phyloP scores from a whole-genome alignment of 208 protist species.

The Vickermania ingenoplastis region DNA sequence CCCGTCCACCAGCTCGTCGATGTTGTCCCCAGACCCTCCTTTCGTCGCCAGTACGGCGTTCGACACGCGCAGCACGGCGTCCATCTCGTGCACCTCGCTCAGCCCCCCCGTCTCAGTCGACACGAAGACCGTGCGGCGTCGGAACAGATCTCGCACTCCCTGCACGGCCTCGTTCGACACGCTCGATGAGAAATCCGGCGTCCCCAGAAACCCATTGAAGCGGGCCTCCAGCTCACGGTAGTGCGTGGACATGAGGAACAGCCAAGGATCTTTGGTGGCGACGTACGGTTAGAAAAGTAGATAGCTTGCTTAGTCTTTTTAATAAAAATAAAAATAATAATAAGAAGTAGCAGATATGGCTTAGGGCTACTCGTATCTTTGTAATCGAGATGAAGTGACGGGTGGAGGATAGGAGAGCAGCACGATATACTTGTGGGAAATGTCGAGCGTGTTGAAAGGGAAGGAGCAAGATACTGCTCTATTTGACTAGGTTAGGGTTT shows the following conservation, averaged over 20 bases:
- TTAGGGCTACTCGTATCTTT: too few species aligned
- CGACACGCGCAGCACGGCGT: slow-evolving; percentile 23
- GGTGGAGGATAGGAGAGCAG: too few species aligned
- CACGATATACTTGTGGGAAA: too few species aligned
- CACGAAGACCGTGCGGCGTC: not conserved
- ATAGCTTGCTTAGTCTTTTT: too few species aligned
- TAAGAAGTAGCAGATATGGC: too few species aligned
- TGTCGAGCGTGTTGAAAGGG: too few species aligned
- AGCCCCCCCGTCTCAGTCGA: not conserved
- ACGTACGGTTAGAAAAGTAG: too few species aligned
- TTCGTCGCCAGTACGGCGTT: slow-evolving; percentile 12
- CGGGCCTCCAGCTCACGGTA: not conserved
- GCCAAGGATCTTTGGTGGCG: too few species aligned
- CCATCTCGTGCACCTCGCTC: slow-evolving; percentile 11
- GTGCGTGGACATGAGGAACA: not conserved
- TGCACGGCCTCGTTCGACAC: not conserved
- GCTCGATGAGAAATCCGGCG: not conserved
- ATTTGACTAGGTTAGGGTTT: too few species aligned
- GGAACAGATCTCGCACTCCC: not conserved
- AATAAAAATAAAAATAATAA: too few species aligned
- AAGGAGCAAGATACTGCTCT: too few species aligned
- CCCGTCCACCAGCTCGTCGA: slow-evolving; percentile 36
- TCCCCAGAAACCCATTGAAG: not conserved
- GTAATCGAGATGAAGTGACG: too few species aligned
- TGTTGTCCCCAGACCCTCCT: not conserved